Percentiles rank a stretch among this genome's conserved stretches.
These are phyloP conservation scores for Bassia scoparia DNA, from an alignment of 148 eudicot genomes.

Conservation along the genomic window DNA sequence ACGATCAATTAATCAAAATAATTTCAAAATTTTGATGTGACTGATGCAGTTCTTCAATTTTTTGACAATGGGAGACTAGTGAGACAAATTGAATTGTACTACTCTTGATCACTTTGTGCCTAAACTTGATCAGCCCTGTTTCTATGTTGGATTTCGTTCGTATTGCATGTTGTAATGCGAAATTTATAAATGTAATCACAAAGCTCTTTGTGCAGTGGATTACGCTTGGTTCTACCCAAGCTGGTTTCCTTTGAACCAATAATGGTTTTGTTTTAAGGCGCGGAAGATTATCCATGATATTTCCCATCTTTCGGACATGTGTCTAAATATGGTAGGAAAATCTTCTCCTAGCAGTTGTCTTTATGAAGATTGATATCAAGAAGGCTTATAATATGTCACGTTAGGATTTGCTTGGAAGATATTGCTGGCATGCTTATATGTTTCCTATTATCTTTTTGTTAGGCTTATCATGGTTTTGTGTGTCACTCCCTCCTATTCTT, in stretches of 20 bases:
- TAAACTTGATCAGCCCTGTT: neutral
- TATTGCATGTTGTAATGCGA: too few relatives aligned
- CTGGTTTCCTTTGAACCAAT: neutral
- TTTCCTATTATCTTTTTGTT: neutral
- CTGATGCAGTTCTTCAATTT: neutral
- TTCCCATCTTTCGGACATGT: neutral
- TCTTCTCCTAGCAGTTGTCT: neutral
- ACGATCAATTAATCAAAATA: too few relatives aligned
- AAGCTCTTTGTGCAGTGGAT: neutral
- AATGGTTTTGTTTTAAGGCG: neutral
- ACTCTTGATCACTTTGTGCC: neutral
- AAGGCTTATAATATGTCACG: neutral
- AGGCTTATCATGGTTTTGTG: neutral
- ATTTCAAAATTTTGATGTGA: too few relatives aligned
- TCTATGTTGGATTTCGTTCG: neutral
- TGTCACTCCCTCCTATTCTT: neutral
- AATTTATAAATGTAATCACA: neutral
- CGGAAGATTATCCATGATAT: too few relatives aligned
- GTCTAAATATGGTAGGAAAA: neutral
- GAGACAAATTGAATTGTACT: neutral
- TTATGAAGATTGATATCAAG: neutral
- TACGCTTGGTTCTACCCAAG: neutral
- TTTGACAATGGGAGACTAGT: neutral
- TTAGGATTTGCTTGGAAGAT: neutral
- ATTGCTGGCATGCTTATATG: neutral